These are phyloP conservation scores for Claviceps purpurea DNA, from an alignment of 2,329 filamentous ascomycete species.

Conservation along the genomic window DNA sequence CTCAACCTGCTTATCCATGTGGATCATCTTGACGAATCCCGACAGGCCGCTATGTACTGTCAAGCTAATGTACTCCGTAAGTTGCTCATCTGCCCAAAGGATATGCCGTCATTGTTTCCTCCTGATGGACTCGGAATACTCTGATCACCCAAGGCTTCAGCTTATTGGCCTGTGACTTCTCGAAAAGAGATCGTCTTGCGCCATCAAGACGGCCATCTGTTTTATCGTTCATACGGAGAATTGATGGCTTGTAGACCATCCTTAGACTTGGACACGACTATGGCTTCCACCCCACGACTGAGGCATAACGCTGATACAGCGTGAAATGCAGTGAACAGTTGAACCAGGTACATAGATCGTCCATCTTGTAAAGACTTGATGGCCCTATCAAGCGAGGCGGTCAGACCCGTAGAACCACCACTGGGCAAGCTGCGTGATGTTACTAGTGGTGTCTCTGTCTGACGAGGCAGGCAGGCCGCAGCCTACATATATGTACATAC, in stretches of 20 bases:
- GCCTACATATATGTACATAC: background rate
- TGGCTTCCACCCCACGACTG: background rate
- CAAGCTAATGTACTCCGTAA: background rate
- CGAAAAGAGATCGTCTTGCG: background rate
- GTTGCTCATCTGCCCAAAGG: background rate
- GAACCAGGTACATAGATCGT: background rate
- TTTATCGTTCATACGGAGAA: background rate
- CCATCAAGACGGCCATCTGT: background rate
- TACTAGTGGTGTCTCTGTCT: background rate
- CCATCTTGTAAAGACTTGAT: background rate
- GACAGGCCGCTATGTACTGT: background rate
- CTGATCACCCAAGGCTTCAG: constrained; percentile 1
- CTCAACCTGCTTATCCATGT: constrained; percentile 2
- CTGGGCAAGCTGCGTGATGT: background rate
- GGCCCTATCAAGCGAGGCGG: background rate
- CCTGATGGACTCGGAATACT: background rate
- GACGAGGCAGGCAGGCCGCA: background rate
- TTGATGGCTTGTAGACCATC: background rate
- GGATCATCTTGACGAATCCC: background rate
- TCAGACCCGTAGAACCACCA: background rate
- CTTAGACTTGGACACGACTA: background rate
- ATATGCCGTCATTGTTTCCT: constrained; percentile 2
- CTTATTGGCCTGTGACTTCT: background rate
- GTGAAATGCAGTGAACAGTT: background rate
- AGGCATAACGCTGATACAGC: constrained; percentile 1